Conservation (phyloP, 116 monocot species). For the Papilionanthe hybrid region DNA sequence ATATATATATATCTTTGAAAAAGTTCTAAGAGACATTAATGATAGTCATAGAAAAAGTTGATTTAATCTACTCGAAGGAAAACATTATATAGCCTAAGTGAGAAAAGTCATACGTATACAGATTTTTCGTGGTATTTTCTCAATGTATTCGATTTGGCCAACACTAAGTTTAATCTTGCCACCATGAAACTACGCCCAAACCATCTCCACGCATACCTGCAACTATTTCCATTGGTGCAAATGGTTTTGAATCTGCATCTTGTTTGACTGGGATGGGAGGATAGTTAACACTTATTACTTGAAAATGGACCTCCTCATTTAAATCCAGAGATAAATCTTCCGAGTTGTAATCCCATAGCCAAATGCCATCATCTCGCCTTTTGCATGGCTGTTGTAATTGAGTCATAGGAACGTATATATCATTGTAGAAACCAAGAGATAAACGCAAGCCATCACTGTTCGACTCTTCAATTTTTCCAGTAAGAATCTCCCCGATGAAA, state of each 20-base stretch:
- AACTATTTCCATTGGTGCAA: constrained; percentile 68
- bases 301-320: constrained; percentile 67
- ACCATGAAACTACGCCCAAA: constrained; percentile 9
- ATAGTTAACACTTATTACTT: constrained; percentile 49
- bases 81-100: no score
- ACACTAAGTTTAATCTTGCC: not conserved
- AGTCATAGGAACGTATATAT: constrained; percentile 51
- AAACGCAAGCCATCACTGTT: constrained; percentile 55
- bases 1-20: no score
- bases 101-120: no score
- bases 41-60: no score
- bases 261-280: constrained; percentile 62
- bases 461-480: constrained; percentile 63
- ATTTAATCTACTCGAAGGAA: no score
- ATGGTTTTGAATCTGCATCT: constrained; percentile 49
- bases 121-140: no score
- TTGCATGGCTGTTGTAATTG: constrained; percentile 35
- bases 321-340: constrained; percentile 39
- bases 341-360: constrained; percentile 38
- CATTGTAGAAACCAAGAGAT: constrained; percentile 79
- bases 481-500: constrained; percentile 63
- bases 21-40: no score
- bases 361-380: constrained; percentile 56
- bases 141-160: not conserved
- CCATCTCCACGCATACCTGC: constrained; percentile 27